These are phyloP conservation scores for Leucosporidium scottii DNA, from an alignment of 768 basidiomycete species.

Conservation along the genomic window DNA sequence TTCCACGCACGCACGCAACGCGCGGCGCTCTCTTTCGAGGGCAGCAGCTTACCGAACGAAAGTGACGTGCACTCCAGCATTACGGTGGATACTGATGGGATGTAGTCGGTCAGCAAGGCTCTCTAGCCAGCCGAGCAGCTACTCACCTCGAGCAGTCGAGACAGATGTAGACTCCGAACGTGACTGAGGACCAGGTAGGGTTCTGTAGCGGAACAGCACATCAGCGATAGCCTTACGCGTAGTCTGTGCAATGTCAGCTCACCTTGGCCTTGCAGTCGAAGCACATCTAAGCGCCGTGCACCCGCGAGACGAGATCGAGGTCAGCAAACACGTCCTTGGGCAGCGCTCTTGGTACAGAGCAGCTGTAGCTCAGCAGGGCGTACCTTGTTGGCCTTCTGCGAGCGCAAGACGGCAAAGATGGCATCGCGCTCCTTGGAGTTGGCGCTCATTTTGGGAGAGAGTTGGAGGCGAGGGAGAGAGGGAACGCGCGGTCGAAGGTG, in stretches of 20 bases:
- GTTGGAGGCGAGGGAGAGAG: too few relatives aligned
- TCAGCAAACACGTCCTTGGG: background rate
- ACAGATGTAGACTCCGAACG: constrained; percentile 95
- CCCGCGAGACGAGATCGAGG: background rate
- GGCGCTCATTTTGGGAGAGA: too few relatives aligned
- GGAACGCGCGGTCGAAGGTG: too few relatives aligned
- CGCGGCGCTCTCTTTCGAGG: background rate
- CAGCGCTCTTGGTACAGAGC: background rate
- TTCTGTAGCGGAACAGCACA: constrained; percentile 70
- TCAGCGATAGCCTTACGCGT: background rate
- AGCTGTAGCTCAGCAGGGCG: background rate
- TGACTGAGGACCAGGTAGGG: constrained; percentile 95
- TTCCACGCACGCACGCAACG: too few relatives aligned
- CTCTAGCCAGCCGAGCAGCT: too few relatives aligned
- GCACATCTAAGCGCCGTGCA: constrained; percentile 55
- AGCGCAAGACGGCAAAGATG: constrained; percentile 70
- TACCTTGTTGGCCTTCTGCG: constrained; percentile 85
- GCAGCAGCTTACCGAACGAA: constrained; percentile 71
- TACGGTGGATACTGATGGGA: constrained; percentile 58
- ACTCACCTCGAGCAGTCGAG: constrained; percentile 76
- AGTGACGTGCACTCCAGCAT: constrained; percentile 95
- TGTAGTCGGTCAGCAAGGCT: too few relatives aligned
- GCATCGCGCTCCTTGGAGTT: constrained; percentile 61
- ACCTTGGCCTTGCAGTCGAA: constrained; percentile 84
- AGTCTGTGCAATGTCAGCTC: background rate